Conservation (phyloP, 345 rosid species). For the Orychophragmus violaceus region DNA sequence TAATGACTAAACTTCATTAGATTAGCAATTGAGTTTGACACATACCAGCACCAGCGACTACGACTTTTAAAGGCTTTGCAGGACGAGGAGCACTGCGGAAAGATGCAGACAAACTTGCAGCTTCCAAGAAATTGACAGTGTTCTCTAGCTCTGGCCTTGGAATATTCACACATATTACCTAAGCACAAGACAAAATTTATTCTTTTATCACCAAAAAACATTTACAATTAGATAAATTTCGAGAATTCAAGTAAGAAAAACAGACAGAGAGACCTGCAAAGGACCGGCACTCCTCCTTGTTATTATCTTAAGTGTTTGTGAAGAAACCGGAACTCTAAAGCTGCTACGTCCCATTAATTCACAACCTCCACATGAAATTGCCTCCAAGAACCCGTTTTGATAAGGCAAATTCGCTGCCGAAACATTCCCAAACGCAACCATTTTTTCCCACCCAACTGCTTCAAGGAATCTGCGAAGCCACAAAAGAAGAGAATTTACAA, state of each 20-base stretch:
- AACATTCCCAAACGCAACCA: conserved; percentile 49
- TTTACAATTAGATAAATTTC: not conserved
- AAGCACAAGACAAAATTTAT: not conserved
- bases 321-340: conserved; percentile 33
- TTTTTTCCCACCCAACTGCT: conserved; percentile 11
- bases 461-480: conserved; percentile 5
- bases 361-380: conserved; percentile 37
- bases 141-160: conserved; percentile 84
- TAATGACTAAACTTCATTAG: not conserved
- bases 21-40: not conserved
- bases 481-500: not conserved
- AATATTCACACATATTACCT: conserved; percentile 81
- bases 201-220: not conserved
- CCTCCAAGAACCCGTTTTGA: conserved; percentile 18
- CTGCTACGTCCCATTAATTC: conserved; percentile 42
- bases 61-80: conserved; percentile 62
- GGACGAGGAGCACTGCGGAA: conserved; percentile 67
- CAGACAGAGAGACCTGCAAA: conserved; percentile 45
- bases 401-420: conserved; percentile 45
- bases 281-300: conserved; percentile 27
- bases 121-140: conserved; percentile 75
- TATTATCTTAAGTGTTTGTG: conserved; percentile 30
- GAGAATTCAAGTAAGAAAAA: not conserved
- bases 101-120: conserved; percentile 69
- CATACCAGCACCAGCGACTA: conserved; percentile 90